Base-by-base conservation (phyloP, 495 filamentous ascomycete species). In the Aspergillus heteromorphus region DNA sequence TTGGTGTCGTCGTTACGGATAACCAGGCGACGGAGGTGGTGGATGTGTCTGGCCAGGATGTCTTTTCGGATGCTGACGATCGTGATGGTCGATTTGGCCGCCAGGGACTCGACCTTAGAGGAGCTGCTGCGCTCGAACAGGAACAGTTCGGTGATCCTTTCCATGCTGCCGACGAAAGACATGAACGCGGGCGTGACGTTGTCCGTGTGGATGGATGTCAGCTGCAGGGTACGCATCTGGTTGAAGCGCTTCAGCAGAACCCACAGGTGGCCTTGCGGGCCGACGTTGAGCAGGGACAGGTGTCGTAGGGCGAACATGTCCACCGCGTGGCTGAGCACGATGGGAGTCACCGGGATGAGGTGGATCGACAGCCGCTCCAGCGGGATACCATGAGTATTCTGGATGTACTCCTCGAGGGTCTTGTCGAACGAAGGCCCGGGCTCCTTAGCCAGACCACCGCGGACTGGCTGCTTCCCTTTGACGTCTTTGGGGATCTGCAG, bases 261-360 rank as follows among this genome's bases (percentile, higher is more conserved):
- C 83, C 83, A 87, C 54, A 85, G 75, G 3, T 69, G 65, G 40
- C 71, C 74, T 62, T 87, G 83, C 3, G 73, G 61, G 1, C 83
- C 83, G 20, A 84, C 81, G 48, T 83, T 83, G 41, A 87, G 76
- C 8, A 87, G 68, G 0, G 82, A 83, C 16, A 87, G 59, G 29
- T 68, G 70, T 51, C 70, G 74, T 4, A 87, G 72, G 3, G 64
- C 57, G 16, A 63, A 70, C 10, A 86, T 47, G 55, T 87, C 82
- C 6, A 85, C 60, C 4, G 78, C 76, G 23, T 69, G 67, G 5
- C 65, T 73, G 6, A 87, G 45, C 0, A 83, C 69, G 0, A 73
- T 74, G 0, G 82, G 69, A 61, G 75, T 80, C 51, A 82, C 66
- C 0, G 83, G 83, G 23, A 87, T 73, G 40, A 81, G 75, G 55